Percentiles rank a stretch among this genome's conserved stretches.
phyloP scores from a whole-genome alignment of 2,329 filamentous ascomycete species.

The Exophiala oligosperma region DNA sequence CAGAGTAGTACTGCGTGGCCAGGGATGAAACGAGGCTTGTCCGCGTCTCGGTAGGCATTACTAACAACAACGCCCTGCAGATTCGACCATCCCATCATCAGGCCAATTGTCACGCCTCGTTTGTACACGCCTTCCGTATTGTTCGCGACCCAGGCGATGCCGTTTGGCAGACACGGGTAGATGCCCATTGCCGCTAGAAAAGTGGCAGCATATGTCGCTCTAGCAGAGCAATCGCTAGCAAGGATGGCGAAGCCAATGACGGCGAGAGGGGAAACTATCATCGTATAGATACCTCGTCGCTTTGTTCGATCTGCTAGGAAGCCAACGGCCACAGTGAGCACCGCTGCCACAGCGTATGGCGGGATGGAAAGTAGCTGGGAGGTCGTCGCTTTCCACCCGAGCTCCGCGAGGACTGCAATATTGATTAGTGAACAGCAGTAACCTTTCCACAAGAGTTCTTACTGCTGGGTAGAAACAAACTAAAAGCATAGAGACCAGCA shows the following conservation, averaged over 20 bases:
- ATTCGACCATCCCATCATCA: constrained; percentile 91
- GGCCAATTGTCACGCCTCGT: constrained; percentile 78
- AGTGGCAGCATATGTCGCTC: constrained; percentile 56
- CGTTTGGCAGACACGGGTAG: constrained; percentile 74
- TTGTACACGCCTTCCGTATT: constrained; percentile 89
- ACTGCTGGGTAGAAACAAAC: constrained; percentile 58
- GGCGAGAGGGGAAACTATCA: constrained; percentile 67
- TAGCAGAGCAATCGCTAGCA: constrained; percentile 42
- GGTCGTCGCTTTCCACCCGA: constrained; percentile 55
- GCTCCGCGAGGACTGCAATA: constrained; percentile 57
- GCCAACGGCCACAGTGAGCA: constrained; percentile 52
- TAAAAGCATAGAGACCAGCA: constrained; percentile 59
- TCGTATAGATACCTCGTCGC: constrained; percentile 71
- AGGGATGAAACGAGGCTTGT: constrained; percentile 63
- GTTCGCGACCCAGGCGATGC: constrained; percentile 82
- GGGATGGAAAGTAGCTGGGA: constrained; percentile 68
- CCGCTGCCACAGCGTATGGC: constrained; percentile 62
- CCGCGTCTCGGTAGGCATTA: constrained; percentile 68
- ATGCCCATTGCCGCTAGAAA: constrained; percentile 86
- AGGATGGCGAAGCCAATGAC: constrained; percentile 80
- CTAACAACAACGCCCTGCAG: constrained; percentile 75
- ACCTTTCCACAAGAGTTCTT: background rate
- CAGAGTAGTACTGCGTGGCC: constrained; percentile 75
- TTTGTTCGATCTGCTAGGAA: constrained; percentile 59
- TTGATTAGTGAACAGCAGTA: too few relatives aligned